phyloP scores from a whole-genome alignment of 2,329 filamentous ascomycete genomes.

The Calonectria pseudoreteaudii region DNA sequence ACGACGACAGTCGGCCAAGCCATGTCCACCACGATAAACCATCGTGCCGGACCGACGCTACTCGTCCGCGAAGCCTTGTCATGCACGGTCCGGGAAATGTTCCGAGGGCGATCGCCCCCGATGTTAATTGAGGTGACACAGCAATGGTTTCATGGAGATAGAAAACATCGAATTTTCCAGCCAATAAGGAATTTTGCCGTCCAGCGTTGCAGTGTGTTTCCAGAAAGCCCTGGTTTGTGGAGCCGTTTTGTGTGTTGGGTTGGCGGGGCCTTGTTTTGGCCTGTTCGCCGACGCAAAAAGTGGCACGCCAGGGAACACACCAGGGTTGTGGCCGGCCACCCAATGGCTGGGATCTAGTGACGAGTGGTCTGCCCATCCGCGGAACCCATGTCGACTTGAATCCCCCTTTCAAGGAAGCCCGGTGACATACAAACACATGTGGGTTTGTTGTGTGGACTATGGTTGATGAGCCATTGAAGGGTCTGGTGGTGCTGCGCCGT shows the following conservation, averaged over 20 bases:
- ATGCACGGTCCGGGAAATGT: background rate
- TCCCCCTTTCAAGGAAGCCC: background rate
- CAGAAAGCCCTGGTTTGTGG: background rate
- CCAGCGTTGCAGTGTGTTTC: background rate
- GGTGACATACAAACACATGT: background rate
- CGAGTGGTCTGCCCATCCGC: background rate
- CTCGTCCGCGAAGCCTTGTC: background rate
- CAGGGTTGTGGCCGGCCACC: background rate
- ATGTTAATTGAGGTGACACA: background rate
- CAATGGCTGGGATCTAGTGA: background rate
- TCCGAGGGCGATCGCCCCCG: background rate
- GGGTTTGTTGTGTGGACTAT: background rate
- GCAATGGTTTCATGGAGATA: background rate
- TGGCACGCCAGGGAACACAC: conserved; percentile 16
- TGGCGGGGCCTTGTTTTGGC: conserved; percentile 1
- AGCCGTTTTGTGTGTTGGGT: conserved; percentile 25
- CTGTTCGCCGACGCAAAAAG: conserved; percentile 7
- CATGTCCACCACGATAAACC: background rate
- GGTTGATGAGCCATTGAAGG: no score
- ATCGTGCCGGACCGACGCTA: background rate
- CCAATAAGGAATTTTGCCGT: background rate
- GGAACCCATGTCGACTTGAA: background rate
- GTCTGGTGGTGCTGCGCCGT: background rate
- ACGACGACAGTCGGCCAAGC: background rate
- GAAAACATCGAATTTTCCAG: background rate